Evolutionary conservation across 768 basidiomycete genomes (phyloP), one percentile per base, ranked within the genome.

Genomic region (Xerocomus potaroensis): DNA sequence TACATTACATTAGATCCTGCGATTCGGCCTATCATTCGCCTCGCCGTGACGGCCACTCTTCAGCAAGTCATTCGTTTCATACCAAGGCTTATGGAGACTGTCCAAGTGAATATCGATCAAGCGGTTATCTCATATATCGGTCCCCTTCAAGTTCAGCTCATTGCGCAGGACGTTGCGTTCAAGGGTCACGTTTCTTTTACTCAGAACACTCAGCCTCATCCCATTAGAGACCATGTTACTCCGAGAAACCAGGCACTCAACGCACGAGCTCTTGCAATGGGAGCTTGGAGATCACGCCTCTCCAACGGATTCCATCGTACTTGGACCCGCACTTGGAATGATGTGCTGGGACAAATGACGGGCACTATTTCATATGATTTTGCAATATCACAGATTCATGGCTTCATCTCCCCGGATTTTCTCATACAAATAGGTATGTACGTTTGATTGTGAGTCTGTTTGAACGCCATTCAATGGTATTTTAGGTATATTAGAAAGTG

Each of bases 321-420:
- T 21, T 76, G 84, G 71, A 79, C 82, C 41, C 73, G 78, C 44
- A 84, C 84, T 33, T 80, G 85, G 71, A 81, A 85, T 50, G 72
- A 79, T 43, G 85, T 84, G 21, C 75, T 84, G 71, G 84, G 82
- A 11, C 74, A 71, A 32, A 81, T 80, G 39, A 76, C 75, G 43
- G 86, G 81, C 16, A 72, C 73, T 11, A 74, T 77, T 2, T 71
- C 72, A 4, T 63, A 87, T 41, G 67, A 72, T 40, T 60, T 87
- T 33, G 73, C 67, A 32, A 59, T 81, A 35, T 67, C 66, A 34
- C 71, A 75, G 40, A 63, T 84, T 26, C 63, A 69, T 32, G 78
- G 78, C 10, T 71, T 64, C 21, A 53, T 69, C 15, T 68, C 69
- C 45, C 65, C 45, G 22, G 53, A 50, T 38, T 39, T 45, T 43